Base-by-base conservation (phyloP, 768 basidiomycete species). In the Pholiota conissans region DNA sequence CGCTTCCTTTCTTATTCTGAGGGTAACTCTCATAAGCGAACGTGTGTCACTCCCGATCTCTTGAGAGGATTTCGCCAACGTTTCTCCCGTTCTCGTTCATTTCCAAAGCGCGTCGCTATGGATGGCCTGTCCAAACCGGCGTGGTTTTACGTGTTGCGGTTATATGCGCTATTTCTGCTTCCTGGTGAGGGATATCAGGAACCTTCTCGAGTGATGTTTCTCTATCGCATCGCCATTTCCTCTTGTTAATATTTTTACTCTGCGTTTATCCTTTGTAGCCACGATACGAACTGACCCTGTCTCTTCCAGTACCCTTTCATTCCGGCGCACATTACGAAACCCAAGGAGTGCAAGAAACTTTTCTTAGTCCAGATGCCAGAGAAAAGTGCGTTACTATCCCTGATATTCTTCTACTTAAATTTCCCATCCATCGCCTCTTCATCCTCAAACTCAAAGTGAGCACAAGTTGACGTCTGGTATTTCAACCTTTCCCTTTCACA, bases 271-370 rank as follows among this genome's bases (percentile, higher is more conserved):
- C n/a, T 20, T 37, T 18, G 8, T 26, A 7, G 16, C 42, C 18
- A 40, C 18, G 26, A 46, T 24, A 18, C 5, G 40, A 34, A 16
- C 35, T 51, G 6, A 27, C 7, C 4, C 11, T 22, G 27, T 40
- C 18, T n/a, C n/a, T n/a, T n/a, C n/a, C 66, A 95, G 95, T 97
- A 96, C 65, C 94, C 95, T 0, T 95, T 94, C 70, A 82, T 94
- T 54, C 95, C 94, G 0, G 92, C 95, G 14, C 97, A 99, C 74
- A 92, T 97, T 61, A 94, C 93, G 32, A 94, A 95, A 69, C 97
- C 96, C 8, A 99, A 99, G 75, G 96, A 99, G 69, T 91, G 93
- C 79, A 98, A 98, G 76, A 96, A 95, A 67, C 79, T 97, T 32
- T 98, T 92, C 75, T 77, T 98, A 28, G 91, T 98, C 3, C 91